Conservation (phyloP, 164 flowering plant genomes). For the Nymphaea thermarum region DNA sequence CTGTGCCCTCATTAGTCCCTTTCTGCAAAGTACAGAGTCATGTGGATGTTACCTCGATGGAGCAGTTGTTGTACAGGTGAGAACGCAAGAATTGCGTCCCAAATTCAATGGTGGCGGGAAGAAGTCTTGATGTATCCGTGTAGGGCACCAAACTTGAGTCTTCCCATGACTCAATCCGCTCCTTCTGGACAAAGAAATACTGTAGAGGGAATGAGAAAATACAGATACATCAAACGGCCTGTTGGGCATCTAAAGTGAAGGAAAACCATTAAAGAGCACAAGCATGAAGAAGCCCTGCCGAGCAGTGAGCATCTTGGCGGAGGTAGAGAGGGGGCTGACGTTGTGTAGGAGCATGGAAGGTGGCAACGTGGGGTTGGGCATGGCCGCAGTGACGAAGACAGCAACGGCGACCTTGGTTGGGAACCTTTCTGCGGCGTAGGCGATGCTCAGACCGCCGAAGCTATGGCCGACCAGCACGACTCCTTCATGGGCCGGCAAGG, state of each 20-base stretch:
- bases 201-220: not conserved
- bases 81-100: not conserved
- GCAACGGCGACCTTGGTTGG: slow-evolving; percentile 23
- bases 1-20: too few relatives aligned
- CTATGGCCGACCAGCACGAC: slow-evolving; percentile 39
- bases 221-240: too few relatives aligned
- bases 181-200: not conserved
- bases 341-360: slow-evolving; percentile 10
- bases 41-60: not conserved
- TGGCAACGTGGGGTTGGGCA: slow-evolving; percentile 13
- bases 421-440: slow-evolving; percentile 31
- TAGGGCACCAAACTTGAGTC: not conserved
- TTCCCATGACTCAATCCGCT: not conserved
- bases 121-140: not conserved
- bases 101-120: not conserved
- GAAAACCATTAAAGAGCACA: not conserved
- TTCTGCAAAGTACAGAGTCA: too few relatives aligned
- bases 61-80: not conserved
- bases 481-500: slow-evolving; percentile 18
- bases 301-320: too few relatives aligned
- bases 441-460: slow-evolving; percentile 20
- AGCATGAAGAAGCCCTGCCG: too few relatives aligned
- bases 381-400: slow-evolving; percentile 27
- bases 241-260: not conserved
- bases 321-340: slow-evolving; percentile 1